These are phyloP conservation scores for Sporodiniella umbellata DNA, from an alignment of 371 early-diverging fungal genomes.

Conservation along the genomic window DNA sequence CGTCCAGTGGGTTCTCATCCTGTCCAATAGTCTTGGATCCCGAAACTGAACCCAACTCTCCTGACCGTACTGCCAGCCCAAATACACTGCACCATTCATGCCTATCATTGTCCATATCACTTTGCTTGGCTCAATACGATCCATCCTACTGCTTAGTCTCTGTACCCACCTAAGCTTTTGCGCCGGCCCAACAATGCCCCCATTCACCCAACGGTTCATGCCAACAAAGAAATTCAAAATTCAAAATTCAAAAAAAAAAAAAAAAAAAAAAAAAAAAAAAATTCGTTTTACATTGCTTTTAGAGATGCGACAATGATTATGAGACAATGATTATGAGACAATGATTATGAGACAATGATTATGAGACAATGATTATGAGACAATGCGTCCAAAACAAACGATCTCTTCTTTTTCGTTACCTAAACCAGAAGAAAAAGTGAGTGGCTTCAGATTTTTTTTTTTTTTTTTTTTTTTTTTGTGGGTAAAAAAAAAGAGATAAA, in stretches of 20 bases:
- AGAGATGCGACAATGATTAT: no score
- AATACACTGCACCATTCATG: constrained; percentile 46
- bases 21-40: constrained; percentile 37
- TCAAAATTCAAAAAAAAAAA: not conserved
- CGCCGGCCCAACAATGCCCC: no score
- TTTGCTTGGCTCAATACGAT: constrained; percentile 33
- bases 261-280: not conserved
- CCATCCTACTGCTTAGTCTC: constrained; percentile 20
- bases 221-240: not conserved
- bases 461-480: no score
- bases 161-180: constrained; percentile 23
- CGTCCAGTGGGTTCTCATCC: constrained; percentile 48
- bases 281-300: not conserved
- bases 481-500: no score
- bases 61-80: constrained; percentile 54
- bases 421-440: not conserved
- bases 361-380: no score
- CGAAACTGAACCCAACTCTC: constrained; percentile 41
- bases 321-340: no score
- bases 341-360: no score
- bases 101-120: constrained; percentile 46
- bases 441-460: not conserved
- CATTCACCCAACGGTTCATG: not conserved
- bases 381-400: no score
- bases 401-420: no score